Evolutionary conservation across 176 grass and related monocot genomes (phyloP).

Genomic region (Carex myosuroides): DNA sequence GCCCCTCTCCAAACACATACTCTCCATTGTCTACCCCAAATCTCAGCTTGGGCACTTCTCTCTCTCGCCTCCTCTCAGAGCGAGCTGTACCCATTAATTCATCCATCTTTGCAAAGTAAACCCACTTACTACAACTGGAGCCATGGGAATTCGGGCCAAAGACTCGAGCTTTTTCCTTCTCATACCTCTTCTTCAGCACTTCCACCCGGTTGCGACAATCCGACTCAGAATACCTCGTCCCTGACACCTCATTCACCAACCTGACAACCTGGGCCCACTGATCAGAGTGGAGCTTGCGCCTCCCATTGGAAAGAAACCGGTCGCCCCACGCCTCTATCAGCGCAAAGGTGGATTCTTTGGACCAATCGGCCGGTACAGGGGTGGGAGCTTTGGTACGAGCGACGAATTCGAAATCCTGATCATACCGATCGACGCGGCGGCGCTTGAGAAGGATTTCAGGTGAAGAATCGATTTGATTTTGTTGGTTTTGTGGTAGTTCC

Average conservation of each 20-base stretch:
- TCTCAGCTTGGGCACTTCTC: constrained; percentile 28
- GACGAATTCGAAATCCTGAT: constrained; percentile 65
- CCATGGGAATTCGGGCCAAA: constrained; percentile 8
- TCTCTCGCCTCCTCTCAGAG: not conserved
- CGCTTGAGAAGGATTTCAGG: constrained; percentile 27
- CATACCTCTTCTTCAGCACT: constrained; percentile 75
- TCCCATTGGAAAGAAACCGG: constrained; percentile 45
- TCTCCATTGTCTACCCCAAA: constrained; percentile 43
- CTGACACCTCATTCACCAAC: constrained; percentile 21
- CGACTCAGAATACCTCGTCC: constrained; percentile 34
- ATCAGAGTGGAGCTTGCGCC: constrained; percentile 45
- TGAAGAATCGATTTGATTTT: not conserved
- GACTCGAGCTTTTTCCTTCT: constrained; percentile 58
- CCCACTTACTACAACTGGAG: constrained; percentile 34
- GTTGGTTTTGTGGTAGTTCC: not conserved
- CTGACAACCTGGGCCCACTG: constrained; percentile 74
- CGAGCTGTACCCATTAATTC: constrained; percentile 28
- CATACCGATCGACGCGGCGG: constrained; percentile 39
- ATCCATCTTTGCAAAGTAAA: constrained; percentile 67
- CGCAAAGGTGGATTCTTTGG: constrained; percentile 68
- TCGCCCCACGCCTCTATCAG: constrained; percentile 80
- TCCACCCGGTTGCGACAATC: constrained; percentile 86
- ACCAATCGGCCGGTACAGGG: constrained; percentile 33
- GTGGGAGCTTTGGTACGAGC: constrained; percentile 27
- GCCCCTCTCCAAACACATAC: constrained; percentile 29